A percentile compares a stretch with the other conserved stretches of the same genome.
Evolutionary conservation across 106 monocot species (phyloP).

Genomic region (Amphibolis antarctica): DNA sequence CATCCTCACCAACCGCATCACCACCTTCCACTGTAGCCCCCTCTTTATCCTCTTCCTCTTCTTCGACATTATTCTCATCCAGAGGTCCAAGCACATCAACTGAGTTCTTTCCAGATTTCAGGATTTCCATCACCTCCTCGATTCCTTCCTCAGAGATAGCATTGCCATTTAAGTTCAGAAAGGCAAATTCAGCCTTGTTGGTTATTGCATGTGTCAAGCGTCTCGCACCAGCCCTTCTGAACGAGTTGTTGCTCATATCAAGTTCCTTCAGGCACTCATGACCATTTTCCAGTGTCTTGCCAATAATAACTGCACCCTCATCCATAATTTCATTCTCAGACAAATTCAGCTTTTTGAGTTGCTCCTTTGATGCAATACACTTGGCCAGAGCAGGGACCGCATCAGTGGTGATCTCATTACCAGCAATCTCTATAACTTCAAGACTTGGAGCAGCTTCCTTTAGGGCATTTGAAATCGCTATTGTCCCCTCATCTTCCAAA

Average conservation of each 20-base stretch:
- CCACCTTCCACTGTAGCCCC: constrained; percentile 38
- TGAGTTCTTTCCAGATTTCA: constrained; percentile 37
- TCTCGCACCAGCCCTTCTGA: constrained; percentile 66
- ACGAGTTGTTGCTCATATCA: constrained; percentile 60
- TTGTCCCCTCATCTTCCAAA: constrained; percentile 60
- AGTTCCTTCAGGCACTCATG: constrained; percentile 49
- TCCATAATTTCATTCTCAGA: constrained; percentile 85
- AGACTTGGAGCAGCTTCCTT: constrained; percentile 30
- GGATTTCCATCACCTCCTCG: constrained; percentile 74
- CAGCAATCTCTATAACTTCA: constrained; percentile 66
- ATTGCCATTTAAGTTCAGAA: constrained; percentile 77
- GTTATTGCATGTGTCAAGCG: constrained; percentile 52
- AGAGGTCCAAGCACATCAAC: constrained; percentile 59
- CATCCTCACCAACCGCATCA: constrained; percentile 20
- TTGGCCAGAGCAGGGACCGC: constrained; percentile 28
- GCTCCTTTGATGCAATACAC: constrained; percentile 28
- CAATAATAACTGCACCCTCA: constrained; percentile 58
- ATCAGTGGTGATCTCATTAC: constrained; percentile 61
- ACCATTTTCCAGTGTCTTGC: constrained; percentile 38
- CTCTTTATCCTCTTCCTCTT: constrained; percentile 29
- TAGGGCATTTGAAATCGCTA: constrained; percentile 42
- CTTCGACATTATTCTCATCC: constrained; percentile 83
- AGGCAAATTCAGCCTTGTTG: constrained; percentile 44
- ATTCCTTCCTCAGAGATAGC: constrained; percentile 87
- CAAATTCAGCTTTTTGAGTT: constrained; percentile 49